Evolutionary conservation across 202 grass and related monocot genomes (phyloP).

Genomic region (Panicum virgatum): DNA sequence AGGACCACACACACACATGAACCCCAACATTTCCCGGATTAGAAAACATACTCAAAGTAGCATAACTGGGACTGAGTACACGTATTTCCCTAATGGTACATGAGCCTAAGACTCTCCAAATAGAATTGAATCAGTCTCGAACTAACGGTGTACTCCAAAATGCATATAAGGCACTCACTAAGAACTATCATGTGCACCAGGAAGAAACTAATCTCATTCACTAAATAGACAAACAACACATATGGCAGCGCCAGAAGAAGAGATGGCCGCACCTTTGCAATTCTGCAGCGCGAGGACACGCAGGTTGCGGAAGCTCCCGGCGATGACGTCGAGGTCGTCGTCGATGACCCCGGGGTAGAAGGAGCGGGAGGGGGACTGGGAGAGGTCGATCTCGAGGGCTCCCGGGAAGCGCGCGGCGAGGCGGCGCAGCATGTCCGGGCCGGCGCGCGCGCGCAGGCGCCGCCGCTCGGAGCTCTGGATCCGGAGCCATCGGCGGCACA

Average conservation of each 20-base stretch:
- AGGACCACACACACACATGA: not conserved
- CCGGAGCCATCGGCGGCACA: constrained; percentile 86
- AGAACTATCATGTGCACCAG: not conserved
- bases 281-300: constrained; percentile 68
- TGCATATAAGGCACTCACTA: not conserved
- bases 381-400: constrained; percentile 67
- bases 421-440: constrained; percentile 73
- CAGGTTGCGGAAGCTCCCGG: constrained; percentile 50
- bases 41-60: not conserved
- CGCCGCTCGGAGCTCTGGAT: constrained; percentile 76
- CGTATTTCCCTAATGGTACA: not conserved
- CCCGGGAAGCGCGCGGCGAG: constrained; percentile 68
- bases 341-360: constrained; percentile 89
- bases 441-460: constrained; percentile 68
- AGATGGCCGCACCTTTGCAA: constrained; percentile 76
- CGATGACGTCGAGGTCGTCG: constrained; percentile 67
- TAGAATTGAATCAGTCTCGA: not conserved
- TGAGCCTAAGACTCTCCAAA: not conserved
- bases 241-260: not conserved
- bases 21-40: not conserved
- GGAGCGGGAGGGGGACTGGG: constrained; percentile 70
- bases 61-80: constrained; percentile 23
- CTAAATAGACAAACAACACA: not conserved
- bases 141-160: not conserved
- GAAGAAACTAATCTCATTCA: not conserved